Evolutionary conservation across 2,329 filamentous ascomycete genomes (phyloP).

Genomic region (Aspergillus pseudoglaucus): DNA sequence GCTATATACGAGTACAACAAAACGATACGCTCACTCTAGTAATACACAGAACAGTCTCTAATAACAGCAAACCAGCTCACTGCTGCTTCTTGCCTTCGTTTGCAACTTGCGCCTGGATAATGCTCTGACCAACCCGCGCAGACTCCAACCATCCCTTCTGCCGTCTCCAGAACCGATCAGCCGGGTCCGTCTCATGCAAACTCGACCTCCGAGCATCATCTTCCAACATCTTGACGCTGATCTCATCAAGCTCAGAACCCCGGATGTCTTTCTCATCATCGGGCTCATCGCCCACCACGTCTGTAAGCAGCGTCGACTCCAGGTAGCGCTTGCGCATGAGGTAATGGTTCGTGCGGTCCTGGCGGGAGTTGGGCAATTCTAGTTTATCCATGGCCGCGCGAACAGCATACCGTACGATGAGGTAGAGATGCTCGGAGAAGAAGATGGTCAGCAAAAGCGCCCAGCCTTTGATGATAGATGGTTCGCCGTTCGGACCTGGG

Average conservation of each 20-base stretch:
- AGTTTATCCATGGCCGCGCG: constrained; percentile 68
- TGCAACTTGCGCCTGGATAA: constrained; percentile 31
- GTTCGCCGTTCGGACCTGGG: constrained; percentile 35
- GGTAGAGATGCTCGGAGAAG: constrained; percentile 81
- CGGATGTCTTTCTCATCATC: constrained; percentile 9
- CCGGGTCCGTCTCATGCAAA: constrained; percentile 24
- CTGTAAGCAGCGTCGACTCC: constrained; percentile 36
- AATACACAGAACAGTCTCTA: not conserved
- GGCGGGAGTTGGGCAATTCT: constrained; percentile 78
- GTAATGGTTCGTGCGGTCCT: constrained; percentile 76
- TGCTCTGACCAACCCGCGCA: constrained; percentile 32
- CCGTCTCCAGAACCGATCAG: constrained; percentile 38
- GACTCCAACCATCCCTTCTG: constrained; percentile 41
- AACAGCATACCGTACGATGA: constrained; percentile 68
- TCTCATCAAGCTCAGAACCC: constrained; percentile 14
- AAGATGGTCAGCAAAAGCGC: constrained; percentile 75
- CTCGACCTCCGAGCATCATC: constrained; percentile 36
- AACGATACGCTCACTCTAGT: not conserved
- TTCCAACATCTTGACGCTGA: constrained; percentile 34
- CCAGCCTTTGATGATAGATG: constrained; percentile 66
- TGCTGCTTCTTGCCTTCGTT: constrained; percentile 28
- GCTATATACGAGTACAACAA: no score
- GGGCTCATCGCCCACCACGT: constrained; percentile 11
- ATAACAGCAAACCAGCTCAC: constrained; percentile 7
- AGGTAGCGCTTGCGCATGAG: constrained; percentile 72